Conservation (phyloP, 2,329 filamentous ascomycete genomes). For the Penicillium capsulatum region DNA sequence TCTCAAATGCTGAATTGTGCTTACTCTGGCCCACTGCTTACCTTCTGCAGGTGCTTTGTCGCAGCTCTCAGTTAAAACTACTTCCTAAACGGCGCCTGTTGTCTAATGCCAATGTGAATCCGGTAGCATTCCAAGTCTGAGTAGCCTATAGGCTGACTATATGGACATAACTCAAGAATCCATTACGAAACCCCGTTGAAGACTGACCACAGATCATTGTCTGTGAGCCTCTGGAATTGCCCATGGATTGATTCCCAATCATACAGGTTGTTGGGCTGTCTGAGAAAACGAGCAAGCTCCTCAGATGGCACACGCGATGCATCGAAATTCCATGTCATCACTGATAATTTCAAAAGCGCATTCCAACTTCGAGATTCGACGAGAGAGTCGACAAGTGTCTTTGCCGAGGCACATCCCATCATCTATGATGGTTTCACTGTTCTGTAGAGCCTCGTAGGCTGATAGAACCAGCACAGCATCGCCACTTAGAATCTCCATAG, state of each 20-base stretch:
- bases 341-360: conserved; percentile 1
- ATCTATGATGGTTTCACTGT: conserved; percentile 1
- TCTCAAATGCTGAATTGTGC: not conserved
- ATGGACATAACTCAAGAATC: not conserved
- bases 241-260: not conserved
- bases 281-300: conserved; percentile 1
- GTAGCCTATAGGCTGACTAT: not conserved
- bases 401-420: not conserved
- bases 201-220: not conserved
- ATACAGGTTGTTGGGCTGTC: not conserved
- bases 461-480: conserved; percentile 5
- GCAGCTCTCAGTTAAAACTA: not conserved
- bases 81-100: not conserved
- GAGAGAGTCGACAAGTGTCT: not conserved
- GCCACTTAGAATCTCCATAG: conserved; percentile 1
- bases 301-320: not conserved
- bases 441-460: conserved; percentile 4
- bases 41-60: not conserved
- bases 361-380: conserved; percentile 1
- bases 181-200: not conserved
- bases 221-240: not conserved
- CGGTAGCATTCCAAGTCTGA: not conserved
- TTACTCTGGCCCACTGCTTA: not conserved
- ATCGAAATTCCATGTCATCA: conserved; percentile 1
- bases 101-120: too few relatives aligned